Conservation (phyloP, 768 basidiomycete genomes). For the Suillus luteus region DNA sequence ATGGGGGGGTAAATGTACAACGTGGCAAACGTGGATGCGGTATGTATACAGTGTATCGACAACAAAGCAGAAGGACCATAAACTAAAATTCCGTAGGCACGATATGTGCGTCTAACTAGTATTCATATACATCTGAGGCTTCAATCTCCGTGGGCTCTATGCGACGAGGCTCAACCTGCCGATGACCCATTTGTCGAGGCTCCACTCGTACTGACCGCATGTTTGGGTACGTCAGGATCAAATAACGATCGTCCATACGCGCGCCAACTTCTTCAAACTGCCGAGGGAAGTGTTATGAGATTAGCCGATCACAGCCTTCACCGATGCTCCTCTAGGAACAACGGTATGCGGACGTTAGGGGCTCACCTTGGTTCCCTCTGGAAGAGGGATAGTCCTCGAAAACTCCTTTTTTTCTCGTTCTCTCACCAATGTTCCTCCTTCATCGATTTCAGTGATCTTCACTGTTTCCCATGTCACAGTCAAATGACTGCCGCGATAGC, state of each 20-base stretch:
- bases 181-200: constrained; percentile 26
- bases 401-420: constrained; percentile 65
- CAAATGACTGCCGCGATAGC: constrained; percentile 61
- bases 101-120: constrained; percentile 24
- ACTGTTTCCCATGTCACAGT: constrained; percentile 68
- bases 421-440: constrained; percentile 59
- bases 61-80: constrained; percentile 15
- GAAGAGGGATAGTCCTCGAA: constrained; percentile 68
- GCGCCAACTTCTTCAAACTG: constrained; percentile 78
- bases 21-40: constrained; percentile 10
- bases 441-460: constrained; percentile 61
- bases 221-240: constrained; percentile 66
- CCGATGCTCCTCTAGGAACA: constrained; percentile 1
- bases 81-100: constrained; percentile 12
- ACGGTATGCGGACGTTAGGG: background rate
- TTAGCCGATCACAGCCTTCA: constrained; percentile 8
- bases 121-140: constrained; percentile 33
- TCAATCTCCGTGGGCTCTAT: constrained; percentile 36
- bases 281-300: background rate
- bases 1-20: background rate
- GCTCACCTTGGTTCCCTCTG: constrained; percentile 71
- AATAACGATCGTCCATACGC: constrained; percentile 59
- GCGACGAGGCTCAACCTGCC: constrained; percentile 33
- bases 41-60: constrained; percentile 14
- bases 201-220: constrained; percentile 39